phyloP scores from a whole-genome alignment of 352 stramenopile genomes.

The Phytophthora crassamura region DNA sequence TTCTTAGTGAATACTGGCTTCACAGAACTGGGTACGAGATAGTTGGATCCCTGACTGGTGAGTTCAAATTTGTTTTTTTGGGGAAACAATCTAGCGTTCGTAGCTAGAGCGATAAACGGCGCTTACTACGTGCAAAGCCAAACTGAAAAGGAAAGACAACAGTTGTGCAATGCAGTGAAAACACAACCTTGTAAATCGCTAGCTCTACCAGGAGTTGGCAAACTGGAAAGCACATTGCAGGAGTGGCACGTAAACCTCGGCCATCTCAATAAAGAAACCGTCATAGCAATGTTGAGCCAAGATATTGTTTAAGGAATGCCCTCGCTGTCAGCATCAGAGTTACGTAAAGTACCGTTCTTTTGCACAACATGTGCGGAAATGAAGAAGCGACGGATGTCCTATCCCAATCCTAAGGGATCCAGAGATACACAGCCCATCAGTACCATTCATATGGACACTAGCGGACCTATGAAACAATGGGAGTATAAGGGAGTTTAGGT shows the following conservation, averaged over 20 bases:
- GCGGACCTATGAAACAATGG: slow-evolving; percentile 19
- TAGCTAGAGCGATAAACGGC: slow-evolving; percentile 11
- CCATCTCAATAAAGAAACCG: background rate
- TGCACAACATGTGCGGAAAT: slow-evolving; percentile 20
- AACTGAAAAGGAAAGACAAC: slow-evolving; percentile 8
- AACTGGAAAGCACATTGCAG: too few species aligned
- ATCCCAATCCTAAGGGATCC: slow-evolving; percentile 8
- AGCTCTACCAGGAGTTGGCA: too few species aligned
- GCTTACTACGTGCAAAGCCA: slow-evolving; percentile 14
- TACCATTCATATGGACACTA: slow-evolving; percentile 22
- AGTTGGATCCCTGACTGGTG: background rate
- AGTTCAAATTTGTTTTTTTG: slow-evolving; percentile 17
- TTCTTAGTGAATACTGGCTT: slow-evolving; percentile 11
- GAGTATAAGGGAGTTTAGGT: slow-evolving; percentile 3
- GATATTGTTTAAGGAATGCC: background rate
- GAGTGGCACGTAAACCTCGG: background rate
- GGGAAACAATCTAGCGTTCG: slow-evolving; percentile 5
- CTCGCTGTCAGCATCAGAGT: background rate
- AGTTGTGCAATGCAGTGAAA: slow-evolving; percentile 14
- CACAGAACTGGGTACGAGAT: slow-evolving; percentile 1
- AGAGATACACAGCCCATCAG: slow-evolving; percentile 5
- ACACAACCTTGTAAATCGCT: slow-evolving; percentile 6
- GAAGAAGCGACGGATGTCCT: slow-evolving; percentile 19
- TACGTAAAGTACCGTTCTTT: slow-evolving; percentile 8
- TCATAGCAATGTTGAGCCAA: slow-evolving; percentile 8